A percentile compares a stretch with the other conserved stretches of the same genome.
These are phyloP conservation scores for Neotropicomus parvogracilis DNA, from an alignment of 1,284 basidiomycete species.

Conservation along the genomic window DNA sequence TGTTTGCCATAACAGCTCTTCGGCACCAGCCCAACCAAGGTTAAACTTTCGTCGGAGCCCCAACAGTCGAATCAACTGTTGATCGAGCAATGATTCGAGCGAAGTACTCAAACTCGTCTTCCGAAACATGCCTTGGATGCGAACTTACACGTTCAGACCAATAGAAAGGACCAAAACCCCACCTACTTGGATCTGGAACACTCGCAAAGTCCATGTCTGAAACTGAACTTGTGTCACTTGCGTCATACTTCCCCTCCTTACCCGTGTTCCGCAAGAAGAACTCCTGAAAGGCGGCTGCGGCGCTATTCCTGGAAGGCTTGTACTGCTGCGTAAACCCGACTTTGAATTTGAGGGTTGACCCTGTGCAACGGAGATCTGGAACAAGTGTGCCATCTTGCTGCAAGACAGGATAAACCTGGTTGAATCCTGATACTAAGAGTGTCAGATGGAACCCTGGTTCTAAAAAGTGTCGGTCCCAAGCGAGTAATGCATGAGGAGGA, in stretches of 20 bases:
- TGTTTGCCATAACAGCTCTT: constrained; percentile 45
- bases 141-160: constrained; percentile 20
- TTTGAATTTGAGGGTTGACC: constrained; percentile 44
- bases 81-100: constrained; percentile 53
- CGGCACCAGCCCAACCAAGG: constrained; percentile 63
- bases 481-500: constrained; percentile 53
- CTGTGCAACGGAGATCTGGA: constrained; percentile 29
- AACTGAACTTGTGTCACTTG: constrained; percentile 23
- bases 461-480: constrained; percentile 60
- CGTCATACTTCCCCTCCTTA: constrained; percentile 36
- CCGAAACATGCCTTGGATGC: constrained; percentile 38
- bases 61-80: constrained; percentile 49
- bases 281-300: constrained; percentile 43
- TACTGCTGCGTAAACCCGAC: constrained; percentile 53
- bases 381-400: constrained; percentile 39
- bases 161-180: constrained; percentile 24
- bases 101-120: constrained; percentile 58
- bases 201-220: constrained; percentile 34
- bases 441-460: constrained; percentile 49
- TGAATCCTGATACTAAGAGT: constrained; percentile 55
- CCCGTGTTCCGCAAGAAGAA: constrained; percentile 36
- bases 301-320: constrained; percentile 51
- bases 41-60: constrained; percentile 47
- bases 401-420: constrained; percentile 48
- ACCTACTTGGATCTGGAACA: constrained; percentile 31